These are phyloP conservation scores for Colletotrichum liaoningense DNA, from an alignment of 2,329 filamentous ascomycete species.

Conservation along the genomic window DNA sequence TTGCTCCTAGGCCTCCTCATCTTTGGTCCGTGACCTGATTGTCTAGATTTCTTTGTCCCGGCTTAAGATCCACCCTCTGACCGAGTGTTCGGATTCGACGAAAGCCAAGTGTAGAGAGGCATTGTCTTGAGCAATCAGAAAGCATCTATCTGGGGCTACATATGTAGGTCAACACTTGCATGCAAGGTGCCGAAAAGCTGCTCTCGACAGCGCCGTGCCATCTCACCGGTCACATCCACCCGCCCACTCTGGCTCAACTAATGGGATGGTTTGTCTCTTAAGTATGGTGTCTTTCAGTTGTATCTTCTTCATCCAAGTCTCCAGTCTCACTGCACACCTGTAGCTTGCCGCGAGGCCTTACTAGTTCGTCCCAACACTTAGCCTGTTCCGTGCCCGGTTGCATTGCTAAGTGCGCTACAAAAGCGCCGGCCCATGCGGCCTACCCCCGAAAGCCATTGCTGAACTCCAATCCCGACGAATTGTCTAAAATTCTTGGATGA, in stretches of 20 bases:
- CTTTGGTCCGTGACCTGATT: background rate
- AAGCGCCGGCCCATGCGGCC: background rate
- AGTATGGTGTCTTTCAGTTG: background rate
- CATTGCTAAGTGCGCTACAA: conserved; percentile 20
- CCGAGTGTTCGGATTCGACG: background rate
- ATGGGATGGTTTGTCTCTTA: background rate
- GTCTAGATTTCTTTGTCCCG: background rate
- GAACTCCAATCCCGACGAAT: background rate
- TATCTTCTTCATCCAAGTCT: background rate
- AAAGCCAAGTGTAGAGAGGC: background rate
- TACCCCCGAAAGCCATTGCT: background rate
- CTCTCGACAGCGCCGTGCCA: background rate
- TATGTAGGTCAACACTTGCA: conserved; percentile 5
- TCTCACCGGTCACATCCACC: conserved; percentile 18
- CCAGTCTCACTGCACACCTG: background rate
- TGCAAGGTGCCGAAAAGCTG: background rate
- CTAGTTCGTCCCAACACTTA: conserved; percentile 15
- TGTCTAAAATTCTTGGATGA: background rate
- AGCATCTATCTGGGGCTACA: too few relatives aligned
- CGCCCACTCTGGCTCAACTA: background rate
- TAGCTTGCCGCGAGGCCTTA: background rate
- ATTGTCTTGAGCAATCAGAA: background rate
- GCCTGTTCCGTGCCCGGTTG: conserved; percentile 12
- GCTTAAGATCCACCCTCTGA: background rate
- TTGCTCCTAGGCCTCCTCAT: background rate